Conservation (phyloP, 129 eudicot genomes). For the Oenanthe sinensis region DNA sequence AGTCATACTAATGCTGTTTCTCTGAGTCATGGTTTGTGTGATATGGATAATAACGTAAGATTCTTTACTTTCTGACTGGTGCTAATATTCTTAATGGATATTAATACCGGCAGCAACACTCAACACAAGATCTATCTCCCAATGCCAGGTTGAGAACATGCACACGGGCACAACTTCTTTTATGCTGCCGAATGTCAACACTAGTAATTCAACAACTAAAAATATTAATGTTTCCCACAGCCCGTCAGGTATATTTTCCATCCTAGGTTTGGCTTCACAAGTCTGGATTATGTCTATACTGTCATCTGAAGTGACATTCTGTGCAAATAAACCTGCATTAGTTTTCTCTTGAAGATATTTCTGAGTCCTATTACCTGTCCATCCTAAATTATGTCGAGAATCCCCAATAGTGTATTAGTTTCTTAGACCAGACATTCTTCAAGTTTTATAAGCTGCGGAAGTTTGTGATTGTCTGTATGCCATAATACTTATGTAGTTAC, state of each 20-base stretch:
- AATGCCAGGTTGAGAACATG: slow-evolving; percentile 33
- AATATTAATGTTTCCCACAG: slow-evolving; percentile 17
- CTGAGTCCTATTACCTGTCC: background rate
- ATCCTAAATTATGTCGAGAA: background rate
- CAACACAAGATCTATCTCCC: slow-evolving; percentile 2
- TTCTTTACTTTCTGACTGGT: slow-evolving; percentile 2
- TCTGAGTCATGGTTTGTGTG: slow-evolving; percentile 13
- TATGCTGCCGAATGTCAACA: slow-evolving; percentile 23
- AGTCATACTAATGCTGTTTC: slow-evolving; percentile 3
- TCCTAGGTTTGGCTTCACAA: slow-evolving; percentile 2
- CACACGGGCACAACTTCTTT: slow-evolving; percentile 16
- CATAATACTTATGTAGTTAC: background rate
- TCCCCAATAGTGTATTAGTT: background rate
- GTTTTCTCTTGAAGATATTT: background rate
- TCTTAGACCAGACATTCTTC: background rate
- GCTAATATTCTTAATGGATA: slow-evolving; percentile 9
- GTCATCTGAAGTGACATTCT: background rate
- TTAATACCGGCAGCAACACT: background rate
- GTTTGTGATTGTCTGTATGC: background rate
- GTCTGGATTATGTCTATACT: background rate
- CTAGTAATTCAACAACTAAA: slow-evolving; percentile 15
- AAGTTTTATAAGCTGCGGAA: background rate
- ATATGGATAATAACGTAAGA: slow-evolving; percentile 29
- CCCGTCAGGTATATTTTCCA: slow-evolving; percentile 23
- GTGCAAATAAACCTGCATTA: background rate